Evolutionary conservation across 2,329 filamentous ascomycete genomes (phyloP), one percentile per base, ranked within the genome.

Genomic region (Xylaria multiplex): DNA sequence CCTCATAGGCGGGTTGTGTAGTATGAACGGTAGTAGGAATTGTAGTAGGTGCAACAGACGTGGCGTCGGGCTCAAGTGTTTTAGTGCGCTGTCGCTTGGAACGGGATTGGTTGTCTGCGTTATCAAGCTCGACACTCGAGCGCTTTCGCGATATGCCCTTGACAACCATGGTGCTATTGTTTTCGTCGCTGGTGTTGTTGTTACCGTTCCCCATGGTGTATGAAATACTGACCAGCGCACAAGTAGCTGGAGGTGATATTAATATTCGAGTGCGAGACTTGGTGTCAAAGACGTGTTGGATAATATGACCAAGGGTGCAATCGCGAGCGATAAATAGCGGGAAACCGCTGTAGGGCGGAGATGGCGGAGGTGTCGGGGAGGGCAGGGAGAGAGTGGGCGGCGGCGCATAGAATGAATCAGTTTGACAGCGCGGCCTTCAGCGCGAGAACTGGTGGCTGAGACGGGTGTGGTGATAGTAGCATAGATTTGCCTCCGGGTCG

Each of bases 21-120:
- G 48, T 6, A 16, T 35, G 53, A 42, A 7, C 43, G 6, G 48
- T 42, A 50, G 22, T 43, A 35, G 32, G 32, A 6, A 7, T 7
- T 3, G 5, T 27, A 27, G 32, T 40, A 45, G 59, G 9, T 14
- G 35, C 30, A 6, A 45, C 48, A 32, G 66, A 55, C 22, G 46
- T 48, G 19, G 64, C 43, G n/a, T 69, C 71, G 9, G 68, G 57
- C 40, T 75, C 70, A 43, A 67, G 46, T 3, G 69, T 70, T 3
- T 43, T 57, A 4, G 72, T 73, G 42, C 73, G 73, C 52, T 73
- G 74, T 68, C 74, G 73, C 66, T 77, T 77, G 19, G 61, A 49
- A 24, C 43, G 58, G 9, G 61, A 59, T 9, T 70, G 54, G 49
- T 62, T 35, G 8, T 68, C 62, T 40, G 46, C 43, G 8, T 70